Base-by-base conservation (phyloP, 192 early-diverging fungal species). In the Coemansia sp. region DNA sequence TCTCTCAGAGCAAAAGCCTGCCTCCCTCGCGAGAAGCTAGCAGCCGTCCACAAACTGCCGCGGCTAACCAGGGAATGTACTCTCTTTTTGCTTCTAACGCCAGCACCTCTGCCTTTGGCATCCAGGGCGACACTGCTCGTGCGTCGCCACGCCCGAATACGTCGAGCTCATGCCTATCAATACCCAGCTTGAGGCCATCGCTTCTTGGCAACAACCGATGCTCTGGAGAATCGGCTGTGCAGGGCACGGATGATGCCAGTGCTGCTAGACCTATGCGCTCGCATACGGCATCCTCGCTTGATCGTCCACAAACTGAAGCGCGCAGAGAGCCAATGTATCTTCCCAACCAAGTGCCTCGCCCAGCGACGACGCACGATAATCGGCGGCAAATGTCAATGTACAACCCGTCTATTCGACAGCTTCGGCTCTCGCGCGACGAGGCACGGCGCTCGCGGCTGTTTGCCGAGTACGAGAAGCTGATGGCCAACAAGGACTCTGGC, bases 351-450 rank as follows among this genome's bases (percentile, higher is more conserved):
- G 48, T 13, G 11, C 48, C 48, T 46, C 67, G 11, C 18, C 58
- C 43, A 38, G 38, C 28, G 14, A 51, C 61, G 13, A 31, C 62
- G n/a, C 33, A 45, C 24, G 62, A 62, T 11, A 21, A 18, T 16
- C 67, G 65, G 56, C 60, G 68, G 18, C 67, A 62, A 37, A 71
- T 79, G 65, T 74, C 77, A 9, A 65, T 74, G 77, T 74, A 58
- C 72, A 59, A 56, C 20, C 55, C 71, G 45, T 55, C 71, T 1
- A 31, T 20, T 1, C 69, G 78, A 16, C 65, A 58, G 9, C 65
- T 74, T 31, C 73, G 68, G 37, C 70, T 81, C 10, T 81, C 78
- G 56, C 78, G 78, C 16, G 78, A 81, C 63, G 78, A 81, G 35
- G 31, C 69, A 24, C 73, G 73, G 23, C 57, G 78, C 2, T 72